Conservation (phyloP, 2,329 filamentous ascomycete genomes). For the Penicillium sp. region DNA sequence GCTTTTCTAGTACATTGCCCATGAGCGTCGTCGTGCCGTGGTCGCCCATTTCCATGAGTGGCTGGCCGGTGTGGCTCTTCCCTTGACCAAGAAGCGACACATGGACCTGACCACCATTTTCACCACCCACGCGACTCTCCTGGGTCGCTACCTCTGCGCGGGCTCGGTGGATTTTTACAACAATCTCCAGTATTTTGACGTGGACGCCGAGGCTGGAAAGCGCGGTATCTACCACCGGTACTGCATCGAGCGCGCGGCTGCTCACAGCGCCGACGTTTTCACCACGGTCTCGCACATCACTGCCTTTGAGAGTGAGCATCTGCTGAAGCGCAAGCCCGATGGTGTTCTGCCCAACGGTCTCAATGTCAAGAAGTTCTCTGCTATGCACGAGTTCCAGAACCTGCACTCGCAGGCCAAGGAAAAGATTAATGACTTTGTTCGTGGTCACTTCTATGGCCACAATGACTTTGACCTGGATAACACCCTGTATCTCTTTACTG, state of each 20-base stretch:
- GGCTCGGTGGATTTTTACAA: constrained; percentile 99
- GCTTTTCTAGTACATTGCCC: constrained; percentile 75
- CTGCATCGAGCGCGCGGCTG: constrained; percentile 92
- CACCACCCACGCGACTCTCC: constrained; percentile 93
- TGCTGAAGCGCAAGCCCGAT: constrained; percentile 96
- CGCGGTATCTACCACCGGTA: constrained; percentile 98
- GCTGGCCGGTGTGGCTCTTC: constrained; percentile 91
- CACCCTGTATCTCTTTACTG: constrained; percentile 96
- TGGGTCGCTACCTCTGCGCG: constrained; percentile 94
- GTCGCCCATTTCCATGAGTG: constrained; percentile 99
- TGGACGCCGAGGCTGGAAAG: constrained; percentile 94
- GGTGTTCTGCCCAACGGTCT: constrained; percentile 94
- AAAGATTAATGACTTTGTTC: constrained; percentile 97
- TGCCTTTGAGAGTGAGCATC: constrained; percentile 94
- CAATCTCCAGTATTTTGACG: constrained; percentile 95
- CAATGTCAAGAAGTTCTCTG: constrained; percentile 98
- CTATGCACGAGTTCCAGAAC: constrained; percentile 98
- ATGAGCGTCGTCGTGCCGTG: constrained; percentile 88
- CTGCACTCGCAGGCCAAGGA: constrained; percentile 94
- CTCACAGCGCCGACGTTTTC: constrained; percentile 93
- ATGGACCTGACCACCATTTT: constrained; percentile 99
- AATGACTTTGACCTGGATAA: constrained; percentile 97
- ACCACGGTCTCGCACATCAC: constrained; percentile 99
- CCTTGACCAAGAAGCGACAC: constrained; percentile 86
- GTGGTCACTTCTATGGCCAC: constrained; percentile 97